A percentile compares a stretch with the other conserved stretches of the same genome.
Evolutionary conservation across 2,329 filamentous ascomycete species (phyloP).

Genomic region (Seiridium unicorne): DNA sequence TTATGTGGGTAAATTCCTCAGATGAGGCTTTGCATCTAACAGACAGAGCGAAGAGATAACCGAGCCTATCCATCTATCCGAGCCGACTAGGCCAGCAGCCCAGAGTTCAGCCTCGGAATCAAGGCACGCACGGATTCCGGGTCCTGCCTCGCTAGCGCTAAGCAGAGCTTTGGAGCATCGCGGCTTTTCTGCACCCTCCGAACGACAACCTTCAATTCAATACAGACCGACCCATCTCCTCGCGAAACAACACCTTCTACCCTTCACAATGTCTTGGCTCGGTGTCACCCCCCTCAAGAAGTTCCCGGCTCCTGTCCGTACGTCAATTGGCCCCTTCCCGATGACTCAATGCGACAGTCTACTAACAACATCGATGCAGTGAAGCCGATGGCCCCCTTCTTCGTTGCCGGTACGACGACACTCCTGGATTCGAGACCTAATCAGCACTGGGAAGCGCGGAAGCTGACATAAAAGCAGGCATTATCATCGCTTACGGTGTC

Average conservation of each 20-base stretch:
- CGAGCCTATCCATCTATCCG: background rate
- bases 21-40: background rate
- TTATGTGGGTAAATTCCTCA: background rate
- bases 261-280: constrained; percentile 71
- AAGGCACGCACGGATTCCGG: constrained; percentile 1
- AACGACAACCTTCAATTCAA: constrained; percentile 3
- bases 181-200: constrained; percentile 7
- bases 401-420: constrained; percentile 77
- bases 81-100: background rate
- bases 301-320: constrained; percentile 77
- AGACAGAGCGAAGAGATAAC: background rate
- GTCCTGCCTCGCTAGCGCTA: constrained; percentile 4
- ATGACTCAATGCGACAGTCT: constrained; percentile 9
- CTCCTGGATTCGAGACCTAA: background rate
- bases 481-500: constrained; percentile 87
- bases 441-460: background rate
- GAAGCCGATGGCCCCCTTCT: constrained; percentile 90
- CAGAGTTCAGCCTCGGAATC: background rate
- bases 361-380: constrained; percentile 53
- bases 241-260: constrained; percentile 30
- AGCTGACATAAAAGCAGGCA: constrained; percentile 51
- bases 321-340: constrained; percentile 42
- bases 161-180: constrained; percentile 5
- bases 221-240: constrained; percentile 22
- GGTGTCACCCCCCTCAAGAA: constrained; percentile 68